A percentile compares a stretch with the other conserved stretches of the same genome.
These are phyloP conservation scores for Cutaneotrichosporon daszewskae DNA, from an alignment of 1,284 basidiomycete species.

Conservation along the genomic window DNA sequence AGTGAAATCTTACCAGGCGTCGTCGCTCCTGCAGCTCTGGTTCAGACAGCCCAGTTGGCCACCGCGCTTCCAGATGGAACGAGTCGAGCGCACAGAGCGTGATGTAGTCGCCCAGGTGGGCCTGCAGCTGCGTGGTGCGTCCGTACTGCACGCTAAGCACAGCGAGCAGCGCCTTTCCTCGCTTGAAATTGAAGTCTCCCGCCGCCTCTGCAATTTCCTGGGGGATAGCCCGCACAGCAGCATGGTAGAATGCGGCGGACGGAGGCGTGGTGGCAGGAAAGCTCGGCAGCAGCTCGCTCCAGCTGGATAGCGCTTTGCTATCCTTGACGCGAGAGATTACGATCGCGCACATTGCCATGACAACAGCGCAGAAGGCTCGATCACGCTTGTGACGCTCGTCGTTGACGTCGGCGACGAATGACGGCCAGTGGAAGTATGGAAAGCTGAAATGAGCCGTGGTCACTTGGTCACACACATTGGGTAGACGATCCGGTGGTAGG, in stretches of 20 bases:
- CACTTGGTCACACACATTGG: neutral
- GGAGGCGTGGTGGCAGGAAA: neutral
- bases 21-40: slow-evolving; percentile 1
- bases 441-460: neutral
- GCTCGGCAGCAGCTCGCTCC: neutral
- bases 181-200: neutral
- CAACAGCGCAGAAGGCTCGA: neutral
- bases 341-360: neutral
- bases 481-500: neutral
- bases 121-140: neutral
- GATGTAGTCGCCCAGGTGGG: neutral
- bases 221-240: neutral
- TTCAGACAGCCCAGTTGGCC: neutral
- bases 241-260: neutral
- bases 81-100: neutral
- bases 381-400: neutral
- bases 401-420: neutral
- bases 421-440: slow-evolving; percentile 1
- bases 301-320: neutral
- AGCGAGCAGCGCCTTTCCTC: neutral
- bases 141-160: neutral
- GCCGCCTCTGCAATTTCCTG: no score
- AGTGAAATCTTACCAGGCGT: neutral
- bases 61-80: neutral
- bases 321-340: no score